Evolutionary conservation across 139 green algal genomes (phyloP).

Genomic region (Chlamydomonas asymmetrica): DNA sequence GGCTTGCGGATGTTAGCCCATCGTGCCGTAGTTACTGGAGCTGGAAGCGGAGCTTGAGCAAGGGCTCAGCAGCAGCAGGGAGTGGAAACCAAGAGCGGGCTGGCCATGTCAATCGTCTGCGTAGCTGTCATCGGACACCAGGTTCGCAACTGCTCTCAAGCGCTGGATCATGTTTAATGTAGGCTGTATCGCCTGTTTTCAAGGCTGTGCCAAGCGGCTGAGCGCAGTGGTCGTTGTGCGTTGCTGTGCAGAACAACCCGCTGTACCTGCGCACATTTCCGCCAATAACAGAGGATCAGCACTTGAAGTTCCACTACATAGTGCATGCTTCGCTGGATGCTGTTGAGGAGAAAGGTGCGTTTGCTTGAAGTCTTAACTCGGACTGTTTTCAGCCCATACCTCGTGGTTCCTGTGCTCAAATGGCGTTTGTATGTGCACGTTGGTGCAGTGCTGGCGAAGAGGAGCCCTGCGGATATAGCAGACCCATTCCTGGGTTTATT

Average conservation of each 20-base stretch:
- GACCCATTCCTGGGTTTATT: conserved; percentile 84
- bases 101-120: conserved; percentile 16
- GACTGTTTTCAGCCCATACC: background rate
- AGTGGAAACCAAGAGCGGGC: too few relatives aligned
- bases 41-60: too few relatives aligned
- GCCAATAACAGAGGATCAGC: conserved; percentile 48
- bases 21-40: too few relatives aligned
- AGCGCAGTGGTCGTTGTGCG: background rate
- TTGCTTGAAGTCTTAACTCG: background rate
- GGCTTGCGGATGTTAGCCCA: too few relatives aligned
- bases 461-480: conserved; percentile 40
- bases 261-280: conserved; percentile 74
- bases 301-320: conserved; percentile 84
- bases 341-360: conserved; percentile 79
- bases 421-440: too few relatives aligned
- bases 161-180: background rate
- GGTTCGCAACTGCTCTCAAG: background rate
- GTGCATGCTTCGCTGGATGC: conserved; percentile 85
- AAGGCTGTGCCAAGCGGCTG: background rate
- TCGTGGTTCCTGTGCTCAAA: too few relatives aligned
- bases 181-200: background rate
- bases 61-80: too few relatives aligned
- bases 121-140: conserved; percentile 20
- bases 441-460: conserved; percentile 35
- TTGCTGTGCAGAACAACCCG: conserved; percentile 72